Base-by-base conservation (phyloP, 495 filamentous ascomycete genomes). In the Immersiella caudata region DNA sequence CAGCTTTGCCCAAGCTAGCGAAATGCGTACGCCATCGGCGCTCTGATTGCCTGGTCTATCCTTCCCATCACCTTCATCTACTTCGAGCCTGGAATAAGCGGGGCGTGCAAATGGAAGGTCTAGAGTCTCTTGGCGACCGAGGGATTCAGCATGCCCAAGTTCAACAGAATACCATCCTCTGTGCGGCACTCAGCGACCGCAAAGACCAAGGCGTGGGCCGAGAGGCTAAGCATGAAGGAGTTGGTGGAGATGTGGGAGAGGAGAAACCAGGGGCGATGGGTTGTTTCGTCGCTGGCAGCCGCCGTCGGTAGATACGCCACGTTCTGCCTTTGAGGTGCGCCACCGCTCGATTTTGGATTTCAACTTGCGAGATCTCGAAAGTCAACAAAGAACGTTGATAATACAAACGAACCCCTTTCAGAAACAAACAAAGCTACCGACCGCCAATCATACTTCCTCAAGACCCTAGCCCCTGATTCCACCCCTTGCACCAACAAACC, bases 41-140 rank as follows among this genome's bases (percentile, higher is more conserved):
- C 66, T 0, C 9, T 29, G 0, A 22, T 65, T 1, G 57, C 54
- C 24, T 21, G 60, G 21, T 65, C 66, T n/a, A 58, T 68, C 27
- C 20, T 73, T 21, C 71, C 71, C 6, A 6, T 70, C 14, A 73
- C 71, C 7, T 65, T 73, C 46, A 3, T 63, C 2, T 55, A 64
- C 56, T 60, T 68, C 60, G 71, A 73, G 68, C 71, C 71, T 11
- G 68, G 68, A 24, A 60, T 73, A 54, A 73, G 70, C 64, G 71
- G 68, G 20, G 71, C 71, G 24, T 73, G 68, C 64, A 73, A 73
- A 33, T 73, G 71, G 71, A 73, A 73, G 64, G 64, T 33, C 0
- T 51, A 55, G 22, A 25, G 0, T 20, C 46, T 73, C 14, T 51
- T 73, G n/a, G n/a, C 27, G 12, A 49, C 56, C 16, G 62, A 62